Evolutionary conservation across 2,329 filamentous ascomycete genomes (phyloP), one percentile per base, ranked within the genome.

Genomic region (Claviceps monticola): DNA sequence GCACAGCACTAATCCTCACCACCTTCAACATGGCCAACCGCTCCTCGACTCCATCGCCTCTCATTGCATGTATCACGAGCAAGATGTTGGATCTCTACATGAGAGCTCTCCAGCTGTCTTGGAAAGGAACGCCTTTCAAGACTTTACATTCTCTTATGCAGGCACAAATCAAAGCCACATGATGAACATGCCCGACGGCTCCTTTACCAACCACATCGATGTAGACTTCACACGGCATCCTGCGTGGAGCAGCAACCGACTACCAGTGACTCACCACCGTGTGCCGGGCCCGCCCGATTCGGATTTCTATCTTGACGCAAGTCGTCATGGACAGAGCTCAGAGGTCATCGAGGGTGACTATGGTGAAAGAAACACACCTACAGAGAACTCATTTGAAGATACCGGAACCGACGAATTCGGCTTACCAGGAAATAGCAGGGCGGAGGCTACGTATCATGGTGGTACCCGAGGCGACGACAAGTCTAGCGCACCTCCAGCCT

Each of bases 401-500:
- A 66, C 72, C 23, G 67, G 74, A 51, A 70, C 72, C 4, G 79
- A 83, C 60, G 80, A 83, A 49, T 82, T 83, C 56, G 78, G 75
- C 9, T 64, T 80, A 38, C 68, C 71, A 17, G 68, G 67, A 38
- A 67, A 68, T 46, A 68, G 66, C 17, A 68, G 70, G 29, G 69
- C 68, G 37, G 78, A 81, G 58, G 73, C 74, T 14, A 74, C 71
- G n/a, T 78, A 81, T 50, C 60, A 76, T 21, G 74, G 72, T 19
- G 69, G 67, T 48, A 76, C 76, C 59, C 59, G 66, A 37, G 81
- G 78, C 61, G 78, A 80, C 49, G 75, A 79, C 54, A 82, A 80
- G 56, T 66, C 73, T 5, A 79, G 79, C 49, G 71, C 75, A 8
- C 71, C 76, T 8, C 82, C 84, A 14, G 73, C 83, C 14, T 91